phyloP scores from a whole-genome alignment of 192 early-diverging fungal genomes.

The Linnemannia exigua region DNA sequence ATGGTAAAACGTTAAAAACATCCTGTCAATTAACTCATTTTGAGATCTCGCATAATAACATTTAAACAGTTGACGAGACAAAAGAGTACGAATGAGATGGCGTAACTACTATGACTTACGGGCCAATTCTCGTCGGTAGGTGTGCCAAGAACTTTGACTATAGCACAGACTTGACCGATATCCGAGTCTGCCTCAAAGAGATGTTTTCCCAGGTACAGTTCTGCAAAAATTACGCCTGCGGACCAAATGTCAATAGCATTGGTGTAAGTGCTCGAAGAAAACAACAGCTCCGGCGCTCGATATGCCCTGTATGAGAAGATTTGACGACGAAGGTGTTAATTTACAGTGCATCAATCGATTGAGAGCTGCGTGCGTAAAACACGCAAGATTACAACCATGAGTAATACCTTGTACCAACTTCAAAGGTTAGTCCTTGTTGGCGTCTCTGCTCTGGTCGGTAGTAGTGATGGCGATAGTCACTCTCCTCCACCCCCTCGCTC shows the following conservation, averaged over 20 bases:
- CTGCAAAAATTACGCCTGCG: conserved; percentile 62
- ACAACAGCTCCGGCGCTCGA: conserved; percentile 63
- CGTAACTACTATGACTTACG: conserved; percentile 25
- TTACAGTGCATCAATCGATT: neutral
- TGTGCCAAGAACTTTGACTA: conserved; percentile 60
- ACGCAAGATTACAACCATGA: neutral
- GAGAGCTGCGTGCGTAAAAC: neutral
- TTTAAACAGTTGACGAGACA: too few relatives aligned
- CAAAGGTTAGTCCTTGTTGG: conserved; percentile 35
- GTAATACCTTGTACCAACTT: conserved; percentile 48
- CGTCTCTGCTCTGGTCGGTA: neutral
- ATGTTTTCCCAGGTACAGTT: conserved; percentile 52
- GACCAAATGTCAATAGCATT: conserved; percentile 66
- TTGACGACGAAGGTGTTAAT: neutral
- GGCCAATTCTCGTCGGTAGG: conserved; percentile 60
- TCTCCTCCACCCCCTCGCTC: neutral
- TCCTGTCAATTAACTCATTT: neutral
- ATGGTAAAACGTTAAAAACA: neutral
- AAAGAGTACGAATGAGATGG: neutral
- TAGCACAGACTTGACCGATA: conserved; percentile 62
- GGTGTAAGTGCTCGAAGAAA: conserved; percentile 58
- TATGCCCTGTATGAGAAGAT: conserved; percentile 48
- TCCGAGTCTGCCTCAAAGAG: conserved; percentile 62
- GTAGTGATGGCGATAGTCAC: too few relatives aligned
- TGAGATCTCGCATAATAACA: too few relatives aligned